A percentile compares a stretch with the other conserved stretches of the same genome.
phyloP scores from a whole-genome alignment of 2,329 filamentous ascomycete genomes.

The Talaromyces sp. region DNA sequence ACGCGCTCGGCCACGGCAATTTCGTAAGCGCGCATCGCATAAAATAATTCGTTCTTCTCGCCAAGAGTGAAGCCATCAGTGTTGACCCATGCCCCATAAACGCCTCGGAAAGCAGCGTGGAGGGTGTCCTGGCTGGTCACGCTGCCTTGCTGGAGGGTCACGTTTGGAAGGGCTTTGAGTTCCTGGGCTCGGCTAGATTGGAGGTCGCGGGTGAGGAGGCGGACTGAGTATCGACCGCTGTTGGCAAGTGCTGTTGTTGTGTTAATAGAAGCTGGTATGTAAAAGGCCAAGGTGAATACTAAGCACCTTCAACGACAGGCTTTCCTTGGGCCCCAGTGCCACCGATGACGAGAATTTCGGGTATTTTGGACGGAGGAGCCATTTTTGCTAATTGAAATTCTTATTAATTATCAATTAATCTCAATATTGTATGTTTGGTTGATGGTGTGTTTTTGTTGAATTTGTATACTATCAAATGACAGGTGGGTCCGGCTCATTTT shows the following conservation, averaged over 20 bases:
- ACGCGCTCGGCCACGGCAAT: slow-evolving; percentile 37
- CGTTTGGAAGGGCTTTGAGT: slow-evolving; percentile 39
- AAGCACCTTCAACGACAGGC: slow-evolving; percentile 39
- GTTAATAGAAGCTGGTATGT: background rate
- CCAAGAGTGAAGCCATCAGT: slow-evolving; percentile 47
- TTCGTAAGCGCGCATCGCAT: slow-evolving; percentile 38
- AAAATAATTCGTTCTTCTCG: slow-evolving; percentile 28
- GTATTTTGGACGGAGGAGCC: background rate
- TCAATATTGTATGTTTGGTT: background rate
- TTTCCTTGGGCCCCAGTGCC: slow-evolving; percentile 50
- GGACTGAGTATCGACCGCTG: slow-evolving; percentile 38
- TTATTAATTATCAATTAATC: background rate
- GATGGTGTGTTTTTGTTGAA: background rate
- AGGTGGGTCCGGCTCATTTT: background rate
- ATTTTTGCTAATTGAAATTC: background rate
- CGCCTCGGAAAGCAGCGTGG: slow-evolving; percentile 39
- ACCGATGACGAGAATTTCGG: slow-evolving; percentile 34
- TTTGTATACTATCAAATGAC: too few species aligned
- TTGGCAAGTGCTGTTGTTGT: slow-evolving; percentile 1
- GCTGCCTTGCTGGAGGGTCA: slow-evolving; percentile 45
- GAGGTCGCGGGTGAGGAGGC: slow-evolving; percentile 45
- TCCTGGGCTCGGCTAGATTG: slow-evolving; percentile 37
- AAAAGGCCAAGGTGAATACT: background rate
- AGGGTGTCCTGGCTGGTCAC: slow-evolving; percentile 42
- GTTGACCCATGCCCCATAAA: slow-evolving; percentile 48